Evolutionary conservation across 1,284 basidiomycete species (phyloP).

Genomic region (Rhodotorula sp.): DNA sequence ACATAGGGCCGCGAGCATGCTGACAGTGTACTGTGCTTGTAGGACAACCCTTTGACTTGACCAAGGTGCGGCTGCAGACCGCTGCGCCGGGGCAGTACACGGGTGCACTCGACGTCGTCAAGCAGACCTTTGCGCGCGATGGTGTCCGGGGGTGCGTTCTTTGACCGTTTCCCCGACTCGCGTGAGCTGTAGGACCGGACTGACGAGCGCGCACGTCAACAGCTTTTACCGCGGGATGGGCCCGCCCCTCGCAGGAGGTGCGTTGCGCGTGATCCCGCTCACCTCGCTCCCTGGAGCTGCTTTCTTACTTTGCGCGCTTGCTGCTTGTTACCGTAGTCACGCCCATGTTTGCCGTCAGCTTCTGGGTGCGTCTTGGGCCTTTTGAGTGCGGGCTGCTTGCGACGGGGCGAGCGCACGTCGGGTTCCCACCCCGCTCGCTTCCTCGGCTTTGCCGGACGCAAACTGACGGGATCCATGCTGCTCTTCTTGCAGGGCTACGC

Average conservation of each 20-base stretch:
- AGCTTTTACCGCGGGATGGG: constrained; percentile 96
- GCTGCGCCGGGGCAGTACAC: constrained; percentile 86
- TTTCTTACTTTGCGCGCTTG: not conserved
- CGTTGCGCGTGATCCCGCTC: not conserved
- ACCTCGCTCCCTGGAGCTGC: no score
- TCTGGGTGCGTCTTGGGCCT: constrained; percentile 67
- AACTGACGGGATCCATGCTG: not conserved
- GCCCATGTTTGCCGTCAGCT: constrained; percentile 97
- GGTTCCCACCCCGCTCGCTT: no score
- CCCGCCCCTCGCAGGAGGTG: constrained; percentile 79
- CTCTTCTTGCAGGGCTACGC: constrained; percentile 74
- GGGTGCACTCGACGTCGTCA: constrained; percentile 90
- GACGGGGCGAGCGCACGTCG: no score
- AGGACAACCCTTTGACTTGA: constrained; percentile 98
- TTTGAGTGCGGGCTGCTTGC: no score
- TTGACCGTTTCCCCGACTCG: not conserved
- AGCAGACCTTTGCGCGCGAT: constrained; percentile 84
- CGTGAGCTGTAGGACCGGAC: not conserved
- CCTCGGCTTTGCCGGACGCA: no score
- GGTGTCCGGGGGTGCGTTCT: constrained; percentile 75
- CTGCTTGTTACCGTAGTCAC: constrained; percentile 61
- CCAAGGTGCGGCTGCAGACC: constrained; percentile 94
- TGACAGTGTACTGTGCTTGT: not conserved
- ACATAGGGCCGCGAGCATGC: not conserved
- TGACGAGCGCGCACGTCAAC: constrained; percentile 5